Evolutionary conservation across 495 filamentous ascomycete genomes (phyloP).

Genomic region (Ramalina peruviana): DNA sequence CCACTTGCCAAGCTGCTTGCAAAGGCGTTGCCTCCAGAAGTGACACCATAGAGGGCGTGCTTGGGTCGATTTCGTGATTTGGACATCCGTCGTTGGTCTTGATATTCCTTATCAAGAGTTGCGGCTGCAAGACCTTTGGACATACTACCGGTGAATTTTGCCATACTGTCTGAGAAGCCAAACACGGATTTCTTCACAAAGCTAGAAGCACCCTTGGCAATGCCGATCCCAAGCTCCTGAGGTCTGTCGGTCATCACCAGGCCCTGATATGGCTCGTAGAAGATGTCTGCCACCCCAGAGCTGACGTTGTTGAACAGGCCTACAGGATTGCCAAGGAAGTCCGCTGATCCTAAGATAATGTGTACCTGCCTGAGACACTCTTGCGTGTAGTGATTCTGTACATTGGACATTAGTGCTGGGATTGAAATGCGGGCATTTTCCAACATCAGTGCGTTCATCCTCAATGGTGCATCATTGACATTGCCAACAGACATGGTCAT

Average conservation of each 20-base stretch:
- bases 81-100: constrained; percentile 87
- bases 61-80: constrained; percentile 88
- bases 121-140: constrained; percentile 91
- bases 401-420: constrained; percentile 64
- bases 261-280: constrained; percentile 97
- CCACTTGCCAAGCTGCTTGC: constrained; percentile 83
- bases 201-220: constrained; percentile 90
- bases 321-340: constrained; percentile 97
- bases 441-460: constrained; percentile 83
- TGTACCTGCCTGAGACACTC: constrained; percentile 92
- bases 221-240: constrained; percentile 84
- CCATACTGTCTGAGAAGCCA: constrained; percentile 88
- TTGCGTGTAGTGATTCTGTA: constrained; percentile 89
- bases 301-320: constrained; percentile 97
- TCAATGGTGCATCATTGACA: constrained; percentile 89
- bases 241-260: constrained; percentile 91
- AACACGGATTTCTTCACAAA: constrained; percentile 99
- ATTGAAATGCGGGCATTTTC: constrained; percentile 91
- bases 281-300: constrained; percentile 91
- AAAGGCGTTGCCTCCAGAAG: constrained; percentile 88
- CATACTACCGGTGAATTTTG: constrained; percentile 91
- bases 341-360: constrained; percentile 88
- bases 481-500: constrained; percentile 99
- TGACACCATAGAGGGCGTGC: constrained; percentile 92
- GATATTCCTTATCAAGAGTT: constrained; percentile 95